Evolutionary conservation across 768 basidiomycete genomes (phyloP), one percentile per base, ranked within the genome.

Genomic region (Fistulinella prunicolor): DNA sequence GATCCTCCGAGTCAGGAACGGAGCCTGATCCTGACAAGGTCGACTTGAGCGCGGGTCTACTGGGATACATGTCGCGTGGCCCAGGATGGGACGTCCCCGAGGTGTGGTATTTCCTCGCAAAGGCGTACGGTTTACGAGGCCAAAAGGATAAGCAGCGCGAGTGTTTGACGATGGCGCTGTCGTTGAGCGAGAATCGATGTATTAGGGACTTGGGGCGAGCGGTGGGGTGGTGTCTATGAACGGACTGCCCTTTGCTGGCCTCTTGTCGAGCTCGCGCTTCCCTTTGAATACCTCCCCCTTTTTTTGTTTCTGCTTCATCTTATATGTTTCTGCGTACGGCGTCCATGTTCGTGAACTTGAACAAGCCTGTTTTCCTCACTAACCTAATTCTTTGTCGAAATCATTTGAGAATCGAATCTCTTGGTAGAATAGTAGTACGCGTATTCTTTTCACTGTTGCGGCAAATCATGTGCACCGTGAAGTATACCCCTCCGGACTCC

Each of bases 81-180:
- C 71, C 73, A 0, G 95, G 86, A 10, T 97, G 94, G 93, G 86
- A 96, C 63, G 79, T 88, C 2, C 81, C 94, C 0, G 95, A 98
- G 64, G 94, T 89, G 21, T 99, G 95, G 95, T 95, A 87, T 66
- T 89, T 83, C 64, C 76, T 98, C 13, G 89, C 85, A 6, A 90
- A 85, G 59, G 86, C 85, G 20, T 87, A 87, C 59, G 82, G 85
- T 40, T 61, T 83, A 55, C 90, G 89, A 59, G 85, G 79, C 2
- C 77, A 85, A 42, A 80, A 78, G 52, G 84, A 82, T 42, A 73
- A 80, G 42, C 88, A 89, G 59, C 74, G 79, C 46, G 89, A 94
- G 64, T 88, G 87, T 58, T 69, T 94, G 49, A 73, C 70, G 38
- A 80, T 73, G 55, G 92, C 93, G 16, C 64, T 95, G 55, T 67